Conservation (phyloP, 495 filamentous ascomycete species). For the Antarctomyces pellizariae region DNA sequence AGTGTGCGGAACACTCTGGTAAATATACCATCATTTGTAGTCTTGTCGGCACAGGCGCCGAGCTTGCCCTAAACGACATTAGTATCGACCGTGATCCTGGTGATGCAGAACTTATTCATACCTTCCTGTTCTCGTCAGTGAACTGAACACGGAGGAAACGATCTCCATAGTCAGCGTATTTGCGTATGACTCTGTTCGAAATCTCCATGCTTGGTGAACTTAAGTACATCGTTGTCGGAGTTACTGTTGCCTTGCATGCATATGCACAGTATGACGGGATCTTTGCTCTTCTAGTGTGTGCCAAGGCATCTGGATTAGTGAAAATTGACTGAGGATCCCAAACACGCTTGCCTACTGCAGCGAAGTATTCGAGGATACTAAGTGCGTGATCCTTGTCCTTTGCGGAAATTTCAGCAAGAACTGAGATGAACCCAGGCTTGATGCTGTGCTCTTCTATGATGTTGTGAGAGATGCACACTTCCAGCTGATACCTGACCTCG, state of each 20-base stretch:
- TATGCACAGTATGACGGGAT: constrained; percentile 52
- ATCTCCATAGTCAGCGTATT: constrained; percentile 41
- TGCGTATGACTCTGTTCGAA: constrained; percentile 67
- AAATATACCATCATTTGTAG: constrained; percentile 45
- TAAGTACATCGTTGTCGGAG: constrained; percentile 62
- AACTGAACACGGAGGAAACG: constrained; percentile 85
- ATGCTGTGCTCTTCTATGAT: constrained; percentile 63
- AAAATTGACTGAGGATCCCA: constrained; percentile 62
- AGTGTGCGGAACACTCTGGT: constrained; percentile 47
- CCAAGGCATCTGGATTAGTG: constrained; percentile 18
- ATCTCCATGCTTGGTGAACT: constrained; percentile 58
- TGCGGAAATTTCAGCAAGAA: constrained; percentile 24
- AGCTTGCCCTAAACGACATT: constrained; percentile 25
- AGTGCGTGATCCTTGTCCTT: constrained; percentile 17
- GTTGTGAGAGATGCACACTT: constrained; percentile 68
- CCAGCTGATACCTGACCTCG: constrained; percentile 65
- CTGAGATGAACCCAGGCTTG: constrained; percentile 34
- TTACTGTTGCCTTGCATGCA: constrained; percentile 52
- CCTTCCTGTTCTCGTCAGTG: constrained; percentile 49
- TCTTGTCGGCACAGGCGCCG: constrained; percentile 24
- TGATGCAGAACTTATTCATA: constrained; percentile 11
- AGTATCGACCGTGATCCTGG: constrained; percentile 5
- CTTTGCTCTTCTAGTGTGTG: constrained; percentile 24
- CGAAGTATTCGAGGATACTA: constrained; percentile 37
- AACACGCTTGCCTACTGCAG: constrained; percentile 31